Conservation (phyloP, 2,329 filamentous ascomycete genomes). For the Aspergillus tubingensis region DNA sequence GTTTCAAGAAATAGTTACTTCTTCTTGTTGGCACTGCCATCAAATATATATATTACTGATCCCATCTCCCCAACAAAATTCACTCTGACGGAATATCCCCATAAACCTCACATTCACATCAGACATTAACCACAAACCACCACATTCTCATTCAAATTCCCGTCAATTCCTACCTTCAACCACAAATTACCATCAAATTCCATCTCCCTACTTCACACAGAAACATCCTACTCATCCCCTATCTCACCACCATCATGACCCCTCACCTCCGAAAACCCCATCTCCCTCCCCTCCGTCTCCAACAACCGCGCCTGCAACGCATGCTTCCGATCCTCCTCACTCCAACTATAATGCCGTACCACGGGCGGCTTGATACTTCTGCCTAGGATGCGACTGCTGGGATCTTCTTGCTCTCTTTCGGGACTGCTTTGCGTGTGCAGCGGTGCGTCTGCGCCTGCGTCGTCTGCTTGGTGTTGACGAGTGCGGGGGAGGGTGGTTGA, state of each 20-base stretch:
- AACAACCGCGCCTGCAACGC: conserved; percentile 48
- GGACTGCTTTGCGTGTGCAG: too few relatives aligned
- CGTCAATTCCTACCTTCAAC: neutral
- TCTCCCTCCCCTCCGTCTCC: conserved; percentile 47
- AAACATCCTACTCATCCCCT: neutral
- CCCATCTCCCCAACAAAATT: too few relatives aligned
- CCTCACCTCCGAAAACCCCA: conserved; percentile 60
- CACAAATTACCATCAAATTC: neutral
- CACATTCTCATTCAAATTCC: neutral
- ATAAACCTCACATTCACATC: too few relatives aligned
- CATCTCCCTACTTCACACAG: neutral
- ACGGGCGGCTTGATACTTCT: conserved; percentile 34
- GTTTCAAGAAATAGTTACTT: too few relatives aligned
- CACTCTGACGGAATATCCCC: too few relatives aligned
- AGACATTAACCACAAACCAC: too few relatives aligned
- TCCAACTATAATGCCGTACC: conserved; percentile 40
- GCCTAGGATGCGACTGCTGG: neutral
- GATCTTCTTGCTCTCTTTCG: neutral
- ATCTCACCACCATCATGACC: conserved; percentile 33
- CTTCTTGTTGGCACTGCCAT: too few relatives aligned
- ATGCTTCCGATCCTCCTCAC: conserved; percentile 59
- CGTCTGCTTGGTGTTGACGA: too few relatives aligned
- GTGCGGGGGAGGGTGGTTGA: too few relatives aligned
- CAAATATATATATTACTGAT: too few relatives aligned
- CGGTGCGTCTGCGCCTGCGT: too few relatives aligned